Evolutionary conservation across 192 early-diverging fungal species (phyloP), one percentile per base, ranked within the genome.

Genomic region (Gryganskiella cystojenkinii): DNA sequence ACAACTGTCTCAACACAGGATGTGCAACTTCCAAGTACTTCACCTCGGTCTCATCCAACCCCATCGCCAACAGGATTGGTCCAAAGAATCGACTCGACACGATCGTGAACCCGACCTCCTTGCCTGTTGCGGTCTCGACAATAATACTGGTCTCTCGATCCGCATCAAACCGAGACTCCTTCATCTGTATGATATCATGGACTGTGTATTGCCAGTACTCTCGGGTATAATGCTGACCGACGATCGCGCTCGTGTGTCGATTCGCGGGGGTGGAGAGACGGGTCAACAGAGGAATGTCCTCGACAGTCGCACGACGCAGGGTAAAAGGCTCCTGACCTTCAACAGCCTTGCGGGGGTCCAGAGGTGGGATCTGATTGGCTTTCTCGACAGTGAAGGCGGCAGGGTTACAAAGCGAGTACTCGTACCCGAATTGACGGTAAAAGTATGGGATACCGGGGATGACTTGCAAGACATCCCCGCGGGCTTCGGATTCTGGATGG

Each of bases 381-480:
- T 15, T 51, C 52, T 76, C 72, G 20, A 78, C 25, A 34, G n/a
- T 56, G 28, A 24, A 22, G 10, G 11, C 15, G 1, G 44, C 3
- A n/a, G 17, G 0, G 0, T 15, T 13, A 17, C 1, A 14, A 0
- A 78, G 24, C 3, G 54, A 40, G 15, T 78, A 78, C 28, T 69
- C 74, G 35, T 78, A 78, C 22, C 74, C 74, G 24, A 78, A 78
- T 58, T 69, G 66, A 19, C 65, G 73, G 46, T 76, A 76, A 45
- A 57, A 76, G 46, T 76, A 24, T 0, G n/a, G 34, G 31, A 76
- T 65, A 7, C 73, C 73, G 20, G 54, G 46, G 20, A 76, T 76
- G 27, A 76, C 46, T 46, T 76, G 73, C n/a, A 76, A 42, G 54
- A 58, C 65, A 43, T 76, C 65, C 0, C 73, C 73, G 46, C 60